Base-by-base conservation (phyloP, 2,329 filamentous ascomycete species). In the Clonostachys solani region DNA sequence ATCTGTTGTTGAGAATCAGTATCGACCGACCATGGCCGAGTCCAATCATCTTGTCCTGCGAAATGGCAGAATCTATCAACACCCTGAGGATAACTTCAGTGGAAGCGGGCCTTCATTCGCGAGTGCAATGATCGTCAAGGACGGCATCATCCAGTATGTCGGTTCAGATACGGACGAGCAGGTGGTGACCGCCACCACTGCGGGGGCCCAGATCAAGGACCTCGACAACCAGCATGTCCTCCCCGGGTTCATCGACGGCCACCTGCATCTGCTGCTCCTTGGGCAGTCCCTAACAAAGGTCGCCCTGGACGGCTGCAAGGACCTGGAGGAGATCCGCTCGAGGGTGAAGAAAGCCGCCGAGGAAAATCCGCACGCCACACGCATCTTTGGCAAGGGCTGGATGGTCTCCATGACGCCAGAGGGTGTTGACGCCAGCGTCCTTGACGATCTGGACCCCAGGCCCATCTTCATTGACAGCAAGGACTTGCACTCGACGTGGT, bases 391-490 rank as follows among this genome's bases (percentile, higher is more conserved):
- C 45, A 70, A 70, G 47, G 75, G 77, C 6, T 82, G 78, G 79
- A 78, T 74, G 71, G 75, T 79, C 51, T 71, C 67, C 3, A 71
- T 72, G 67, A 73, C 70, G 1, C 67, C 66, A 0, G 65, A 62
- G 6, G 65, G 70, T 12, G 76, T 78, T 1, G 65, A 73, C 23
- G 71, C 74, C 2, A 55, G 50, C 38, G 18, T 60, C 15, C 59
- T 81, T 2, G 77, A 81, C 49, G 76, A 76, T 51, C 54, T 81
- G 13, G 77, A 80, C 47, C 61, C 70, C 2, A 61, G 77, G 37
- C 77, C 78, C 2, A 79, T 81, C 29, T 80, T 76, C 47, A 69
- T 81, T 47, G 77, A 81, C 49, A 72, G 74, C 4, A 79, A 79
- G 52, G 77, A 80, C 46, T 60, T 81, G 51, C 78, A 81, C 54